These are phyloP conservation scores for Lagenidium giganteum DNA, from an alignment of 352 stramenopile species.

Conservation along the genomic window DNA sequence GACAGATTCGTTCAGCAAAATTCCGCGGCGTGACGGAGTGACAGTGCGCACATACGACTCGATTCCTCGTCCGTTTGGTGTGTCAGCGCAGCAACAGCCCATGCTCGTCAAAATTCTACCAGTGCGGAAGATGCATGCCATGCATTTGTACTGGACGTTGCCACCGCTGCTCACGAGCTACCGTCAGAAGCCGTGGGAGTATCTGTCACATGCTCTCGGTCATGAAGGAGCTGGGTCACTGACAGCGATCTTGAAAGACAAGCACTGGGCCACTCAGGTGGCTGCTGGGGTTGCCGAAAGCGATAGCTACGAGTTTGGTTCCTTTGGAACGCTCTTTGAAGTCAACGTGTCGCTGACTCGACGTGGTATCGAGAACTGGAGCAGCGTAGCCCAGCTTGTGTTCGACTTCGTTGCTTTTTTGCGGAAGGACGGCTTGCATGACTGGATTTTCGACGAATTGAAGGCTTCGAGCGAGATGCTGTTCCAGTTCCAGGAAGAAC, in stretches of 20 bases:
- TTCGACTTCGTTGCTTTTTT: slow-evolving; percentile 40
- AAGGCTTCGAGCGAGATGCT: slow-evolving; percentile 35
- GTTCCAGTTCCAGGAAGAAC: slow-evolving; percentile 66
- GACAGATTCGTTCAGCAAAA: slow-evolving; percentile 37
- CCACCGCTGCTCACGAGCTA: slow-evolving; percentile 34
- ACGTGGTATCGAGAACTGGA: slow-evolving; percentile 31
- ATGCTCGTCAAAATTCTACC: slow-evolving; percentile 35
- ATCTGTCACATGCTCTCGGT: slow-evolving; percentile 40
- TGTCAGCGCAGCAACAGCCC: slow-evolving; percentile 19
- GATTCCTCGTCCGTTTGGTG: slow-evolving; percentile 25
- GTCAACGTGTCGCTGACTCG: slow-evolving; percentile 43
- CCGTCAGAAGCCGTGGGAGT: slow-evolving; percentile 46
- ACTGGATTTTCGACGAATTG: slow-evolving; percentile 60
- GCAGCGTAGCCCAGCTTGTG: slow-evolving; percentile 35
- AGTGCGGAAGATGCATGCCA: slow-evolving; percentile 33
- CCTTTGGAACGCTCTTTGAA: slow-evolving; percentile 52
- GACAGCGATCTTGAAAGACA: slow-evolving; percentile 29
- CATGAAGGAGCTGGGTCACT: slow-evolving; percentile 46
- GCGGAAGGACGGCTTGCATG: slow-evolving; percentile 11
- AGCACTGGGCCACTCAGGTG: slow-evolving; percentile 38
- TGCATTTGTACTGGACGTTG: slow-evolving; percentile 49
- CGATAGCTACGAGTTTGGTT: slow-evolving; percentile 61
- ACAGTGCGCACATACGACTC: neutral
- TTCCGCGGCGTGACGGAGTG: slow-evolving; percentile 16
- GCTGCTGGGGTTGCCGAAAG: slow-evolving; percentile 37